phyloP scores from a whole-genome alignment of 768 basidiomycete species.

The Coprinopsis sp. region DNA sequence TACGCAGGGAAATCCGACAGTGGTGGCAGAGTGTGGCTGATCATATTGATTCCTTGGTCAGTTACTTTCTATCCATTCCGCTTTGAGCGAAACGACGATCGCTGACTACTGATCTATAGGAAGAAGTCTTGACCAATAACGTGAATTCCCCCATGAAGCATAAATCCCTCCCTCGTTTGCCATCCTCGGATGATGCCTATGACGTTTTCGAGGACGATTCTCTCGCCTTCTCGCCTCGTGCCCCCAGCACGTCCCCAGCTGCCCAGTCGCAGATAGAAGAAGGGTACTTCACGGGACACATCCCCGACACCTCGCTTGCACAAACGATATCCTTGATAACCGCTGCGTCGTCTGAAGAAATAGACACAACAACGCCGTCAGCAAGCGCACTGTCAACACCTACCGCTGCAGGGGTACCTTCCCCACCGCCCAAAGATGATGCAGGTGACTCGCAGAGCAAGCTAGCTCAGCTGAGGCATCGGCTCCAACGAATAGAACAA shows the following conservation, averaged over 20 bases:
- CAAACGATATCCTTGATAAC: background rate
- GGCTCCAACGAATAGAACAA: conserved; percentile 58
- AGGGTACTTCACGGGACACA: background rate
- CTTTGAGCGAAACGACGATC: background rate
- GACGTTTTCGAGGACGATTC: conserved; percentile 27
- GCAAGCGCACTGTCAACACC: conserved; percentile 9
- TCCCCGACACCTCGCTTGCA: background rate
- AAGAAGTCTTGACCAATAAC: conserved; percentile 31
- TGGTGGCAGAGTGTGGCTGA: conserved; percentile 68
- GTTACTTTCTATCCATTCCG: conserved; percentile 17
- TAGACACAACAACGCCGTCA: conserved; percentile 10
- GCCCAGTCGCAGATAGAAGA: background rate
- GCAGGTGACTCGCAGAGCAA: conserved; percentile 37
- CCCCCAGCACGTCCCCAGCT: background rate
- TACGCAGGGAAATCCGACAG: conserved; percentile 55
- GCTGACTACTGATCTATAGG: conserved; percentile 29
- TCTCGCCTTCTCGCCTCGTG: conserved; percentile 9
- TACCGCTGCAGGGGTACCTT: too few species aligned
- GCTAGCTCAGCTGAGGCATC: conserved; percentile 46
- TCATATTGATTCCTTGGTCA: conserved; percentile 55
- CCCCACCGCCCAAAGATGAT: conserved; percentile 24
- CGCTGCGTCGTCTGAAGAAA: background rate
- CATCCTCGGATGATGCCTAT: conserved; percentile 51
- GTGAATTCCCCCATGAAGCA: conserved; percentile 19
- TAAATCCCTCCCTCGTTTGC: conserved; percentile 57